Percentiles rank a stretch among this genome's conserved stretches.
phyloP scores from a whole-genome alignment of 805 yeast species.

The Naumovozyma dairenensis region DNA sequence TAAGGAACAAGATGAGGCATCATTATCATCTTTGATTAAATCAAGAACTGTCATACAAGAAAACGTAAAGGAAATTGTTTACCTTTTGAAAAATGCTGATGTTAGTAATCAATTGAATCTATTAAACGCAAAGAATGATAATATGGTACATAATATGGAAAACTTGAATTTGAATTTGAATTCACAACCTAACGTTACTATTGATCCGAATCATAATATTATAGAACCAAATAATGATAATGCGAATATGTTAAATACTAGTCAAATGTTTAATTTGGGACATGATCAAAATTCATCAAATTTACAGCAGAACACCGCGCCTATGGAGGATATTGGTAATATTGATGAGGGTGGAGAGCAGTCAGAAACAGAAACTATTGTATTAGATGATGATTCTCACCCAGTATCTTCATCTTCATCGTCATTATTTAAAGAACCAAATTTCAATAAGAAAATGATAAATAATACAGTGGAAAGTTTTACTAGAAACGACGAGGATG shows the following conservation, averaged over 20 bases:
- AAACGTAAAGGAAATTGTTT: conserved; percentile 28
- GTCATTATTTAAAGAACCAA: too few species aligned
- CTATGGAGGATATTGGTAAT: too few species aligned
- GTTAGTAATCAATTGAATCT: conserved; percentile 18
- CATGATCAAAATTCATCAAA: too few species aligned
- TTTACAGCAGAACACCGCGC: too few species aligned
- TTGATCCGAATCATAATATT: background rate
- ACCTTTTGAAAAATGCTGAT: conserved; percentile 25
- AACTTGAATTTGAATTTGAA: conserved; percentile 13
- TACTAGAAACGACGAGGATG: too few species aligned
- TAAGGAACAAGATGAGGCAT: background rate
- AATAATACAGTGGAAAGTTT: too few species aligned
- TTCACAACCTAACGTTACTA: background rate
- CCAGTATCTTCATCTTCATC: too few species aligned
- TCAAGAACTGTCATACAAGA: conserved; percentile 25
- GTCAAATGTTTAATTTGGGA: background rate
- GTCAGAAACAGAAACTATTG: too few species aligned
- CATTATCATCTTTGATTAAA: conserved; percentile 7
- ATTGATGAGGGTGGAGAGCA: too few species aligned
- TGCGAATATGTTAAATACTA: too few species aligned
- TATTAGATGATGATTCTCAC: too few species aligned
- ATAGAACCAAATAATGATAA: background rate
- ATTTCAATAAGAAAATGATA: too few species aligned
- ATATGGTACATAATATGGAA: conserved; percentile 18
- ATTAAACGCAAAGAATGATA: conserved; percentile 14